These are phyloP conservation scores for Rhytidhysteron rufulum DNA, from an alignment of 2,329 filamentous ascomycete genomes.

Conservation along the genomic window DNA sequence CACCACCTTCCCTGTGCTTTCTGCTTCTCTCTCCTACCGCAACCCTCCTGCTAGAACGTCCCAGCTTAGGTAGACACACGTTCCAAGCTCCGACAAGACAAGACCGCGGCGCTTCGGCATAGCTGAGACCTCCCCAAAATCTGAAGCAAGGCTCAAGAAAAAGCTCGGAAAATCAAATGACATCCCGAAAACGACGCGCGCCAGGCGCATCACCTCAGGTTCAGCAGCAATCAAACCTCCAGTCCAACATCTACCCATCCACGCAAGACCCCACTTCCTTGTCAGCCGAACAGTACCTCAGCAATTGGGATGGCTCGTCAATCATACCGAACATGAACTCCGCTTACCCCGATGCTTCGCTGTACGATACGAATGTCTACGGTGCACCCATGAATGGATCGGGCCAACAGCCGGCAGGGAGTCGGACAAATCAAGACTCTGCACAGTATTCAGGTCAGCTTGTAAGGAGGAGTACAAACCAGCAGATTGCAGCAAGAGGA, in stretches of 20 bases:
- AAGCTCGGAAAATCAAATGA: conserved; percentile 17
- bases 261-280: conserved; percentile 45
- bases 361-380: conserved; percentile 34
- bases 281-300: conserved; percentile 29
- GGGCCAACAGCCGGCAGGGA: conserved; percentile 17
- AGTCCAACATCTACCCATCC: conserved; percentile 38
- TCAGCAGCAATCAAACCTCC: conserved; percentile 42
- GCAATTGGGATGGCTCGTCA: conserved; percentile 29
- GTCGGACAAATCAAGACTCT: conserved; percentile 14
- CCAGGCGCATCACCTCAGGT: conserved; percentile 65
- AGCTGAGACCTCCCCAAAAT: conserved; percentile 1
- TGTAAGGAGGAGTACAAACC: conserved; percentile 44
- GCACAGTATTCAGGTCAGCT: conserved; percentile 39
- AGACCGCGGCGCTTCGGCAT: too few species aligned
- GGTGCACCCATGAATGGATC: conserved; percentile 20
- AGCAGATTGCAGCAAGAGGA: conserved; percentile 41
- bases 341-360: conserved; percentile 31
- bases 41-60: too few species aligned
- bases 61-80: too few species aligned
- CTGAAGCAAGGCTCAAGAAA: background rate
- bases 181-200: conserved; percentile 66
- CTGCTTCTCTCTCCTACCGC: background rate
- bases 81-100: too few species aligned
- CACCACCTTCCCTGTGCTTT: background rate
- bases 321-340: conserved; percentile 19